A percentile compares a stretch with the other conserved stretches of the same genome.
Evolutionary conservation across 805 yeast species (phyloP).

Genomic region (Wickerhamiella lipophila): DNA sequence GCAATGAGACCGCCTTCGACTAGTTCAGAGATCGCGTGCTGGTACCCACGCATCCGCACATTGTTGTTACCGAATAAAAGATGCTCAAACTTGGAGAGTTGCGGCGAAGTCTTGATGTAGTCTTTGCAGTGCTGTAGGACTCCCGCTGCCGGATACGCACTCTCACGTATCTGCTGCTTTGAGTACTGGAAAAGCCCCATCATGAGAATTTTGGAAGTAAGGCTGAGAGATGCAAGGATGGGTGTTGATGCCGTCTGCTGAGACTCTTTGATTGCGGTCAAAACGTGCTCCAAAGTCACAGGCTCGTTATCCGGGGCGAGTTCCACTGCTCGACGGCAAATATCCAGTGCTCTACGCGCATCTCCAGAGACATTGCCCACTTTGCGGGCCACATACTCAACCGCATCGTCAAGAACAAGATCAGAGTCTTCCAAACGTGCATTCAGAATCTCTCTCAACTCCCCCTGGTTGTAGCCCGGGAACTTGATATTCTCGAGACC

Average conservation of each 20-base stretch:
- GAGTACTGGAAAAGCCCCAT: conserved; percentile 51
- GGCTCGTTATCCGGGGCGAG: conserved; percentile 27
- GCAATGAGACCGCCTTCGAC: conserved; percentile 66
- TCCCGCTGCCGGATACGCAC: conserved; percentile 63
- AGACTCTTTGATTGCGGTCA: conserved; percentile 28
- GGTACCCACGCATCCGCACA: conserved; percentile 44
- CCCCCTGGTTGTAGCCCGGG: conserved; percentile 73
- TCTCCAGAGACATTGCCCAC: conserved; percentile 96
- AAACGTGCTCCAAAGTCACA: conserved; percentile 26
- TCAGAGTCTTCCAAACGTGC: conserved; percentile 49
- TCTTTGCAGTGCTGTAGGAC: conserved; percentile 63
- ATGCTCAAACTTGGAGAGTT: conserved; percentile 13
- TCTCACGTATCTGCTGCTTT: conserved; percentile 55
- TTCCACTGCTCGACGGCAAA: conserved; percentile 81
- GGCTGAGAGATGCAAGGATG: conserved; percentile 47
- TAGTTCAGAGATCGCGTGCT: conserved; percentile 50
- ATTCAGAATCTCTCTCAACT: conserved; percentile 60
- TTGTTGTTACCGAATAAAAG: neutral
- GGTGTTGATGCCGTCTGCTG: conserved; percentile 58
- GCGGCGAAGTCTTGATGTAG: conserved; percentile 30
- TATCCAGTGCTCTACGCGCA: conserved; percentile 82
- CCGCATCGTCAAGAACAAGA: conserved; percentile 36
- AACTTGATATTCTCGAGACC: conserved; percentile 82
- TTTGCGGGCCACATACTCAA: conserved; percentile 83
- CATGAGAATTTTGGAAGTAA: conserved; percentile 60